A percentile compares a stretch with the other conserved stretches of the same genome.
Evolutionary conservation across 78 protist genomes (phyloP).

Genomic region (Speleostelium caveatum): DNA sequence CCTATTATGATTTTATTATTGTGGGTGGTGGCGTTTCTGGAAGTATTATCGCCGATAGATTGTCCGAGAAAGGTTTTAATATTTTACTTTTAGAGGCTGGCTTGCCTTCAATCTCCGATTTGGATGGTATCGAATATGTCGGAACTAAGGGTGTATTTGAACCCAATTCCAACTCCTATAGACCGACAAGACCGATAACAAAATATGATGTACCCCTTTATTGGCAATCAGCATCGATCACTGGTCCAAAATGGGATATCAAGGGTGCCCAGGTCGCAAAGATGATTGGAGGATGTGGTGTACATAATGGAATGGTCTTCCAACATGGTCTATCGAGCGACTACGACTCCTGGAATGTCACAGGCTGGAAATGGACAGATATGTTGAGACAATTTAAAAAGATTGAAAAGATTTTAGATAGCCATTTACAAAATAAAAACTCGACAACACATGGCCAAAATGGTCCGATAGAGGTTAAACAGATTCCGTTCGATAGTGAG

Average conservation of each 20-base stretch:
- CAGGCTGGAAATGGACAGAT: constrained; percentile 33
- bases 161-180: constrained; percentile 2
- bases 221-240: constrained; percentile 7
- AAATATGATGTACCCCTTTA: constrained; percentile 66
- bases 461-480: constrained; percentile 51
- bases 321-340: constrained; percentile 21
- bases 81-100: constrained; percentile 60
- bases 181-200: constrained; percentile 56
- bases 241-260: constrained; percentile 61
- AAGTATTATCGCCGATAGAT: constrained; percentile 28
- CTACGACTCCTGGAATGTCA: constrained; percentile 40
- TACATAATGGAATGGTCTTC: constrained; percentile 71
- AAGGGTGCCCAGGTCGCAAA: constrained; percentile 37
- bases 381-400: constrained; percentile 27
- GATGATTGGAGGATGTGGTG: constrained; percentile 57
- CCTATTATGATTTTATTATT: constrained; percentile 29
- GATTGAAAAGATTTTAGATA: constrained; percentile 32
- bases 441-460: constrained; percentile 12
- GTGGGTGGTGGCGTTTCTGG: constrained; percentile 69
- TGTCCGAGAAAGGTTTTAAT: constrained; percentile 34
- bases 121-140: constrained; percentile 47
- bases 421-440: background rate
- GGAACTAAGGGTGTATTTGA: constrained; percentile 51
- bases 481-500: constrained; percentile 56
- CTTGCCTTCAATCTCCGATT: background rate